Base-by-base conservation (phyloP, 108 stramenopile species). In the Stephanodiscus triporus region DNA sequence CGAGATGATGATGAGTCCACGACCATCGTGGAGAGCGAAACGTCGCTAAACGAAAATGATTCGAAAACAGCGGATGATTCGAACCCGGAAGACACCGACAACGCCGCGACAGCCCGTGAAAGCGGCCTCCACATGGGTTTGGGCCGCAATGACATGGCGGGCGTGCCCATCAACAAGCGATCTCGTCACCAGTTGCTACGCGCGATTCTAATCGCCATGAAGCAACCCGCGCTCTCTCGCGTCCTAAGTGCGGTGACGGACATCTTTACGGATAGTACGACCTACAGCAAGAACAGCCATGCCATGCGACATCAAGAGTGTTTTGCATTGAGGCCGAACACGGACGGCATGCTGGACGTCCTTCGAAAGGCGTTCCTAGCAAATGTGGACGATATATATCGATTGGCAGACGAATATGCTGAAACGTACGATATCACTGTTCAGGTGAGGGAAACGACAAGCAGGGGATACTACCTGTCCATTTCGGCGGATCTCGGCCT, bases 381-480 rank as follows among this genome's bases (percentile, higher is more conserved):
- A 23, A 96, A 96, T 71, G 91, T 94, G n/a, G 93, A 96, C 69
- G 93, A 94, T 61, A 96, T 96, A 67, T 93, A 94, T 76, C 77
- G 83, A 16, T 82, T 90, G 49, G 95, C 93, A 11, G 95, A 96
- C 68, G 85, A 89, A 27, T 94, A 94, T 74, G 86, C 93, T 7
- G 93, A 93, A 75, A 72, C 77, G 19, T 86, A 90, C 74, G 91
- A 87, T 43, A 78, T 94, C 65, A 84, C 76, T 48, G 91, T 94
- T 23, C 68, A 85, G 10, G 93, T 96, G 58, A 88, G 76, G 63
- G 89, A 92, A 50, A 86, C 87, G 14, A 60, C 89, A 11, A 38
- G 78, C 19, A 76, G 92, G 45, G 95, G 95, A 23, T 94, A 94
- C 65, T 96, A 86, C 77, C 81, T 96, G 16, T 77, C 87, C 2